Evolutionary conservation across 768 basidiomycete species (phyloP), one percentile per base, ranked within the genome.

Genomic region (Leucosporidium creatinivorum): DNA sequence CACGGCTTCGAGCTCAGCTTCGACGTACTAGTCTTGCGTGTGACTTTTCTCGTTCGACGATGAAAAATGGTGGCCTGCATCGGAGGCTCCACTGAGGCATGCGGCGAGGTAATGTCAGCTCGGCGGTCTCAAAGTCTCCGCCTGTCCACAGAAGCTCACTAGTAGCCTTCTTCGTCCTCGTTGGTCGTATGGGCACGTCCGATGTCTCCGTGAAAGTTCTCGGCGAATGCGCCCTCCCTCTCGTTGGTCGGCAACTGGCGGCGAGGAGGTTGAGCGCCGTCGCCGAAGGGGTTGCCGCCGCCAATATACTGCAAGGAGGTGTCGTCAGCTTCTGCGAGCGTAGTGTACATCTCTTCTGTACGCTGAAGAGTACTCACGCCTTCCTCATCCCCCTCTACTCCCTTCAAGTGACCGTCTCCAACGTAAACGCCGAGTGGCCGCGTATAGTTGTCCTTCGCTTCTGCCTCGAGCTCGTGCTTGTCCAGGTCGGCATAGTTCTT

Each of bases 401-500:
- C 63, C 25, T 65, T 65, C 25, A 58, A 63, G 3, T 51, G 60
- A 18, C 51, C 50, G 19, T 65, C 68, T 3, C 68, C 68, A 39
- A 65, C 50, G 33, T 61, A 58, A 7, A 62, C 62, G 2, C 68
- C 63, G 26, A 69, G 28, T 25, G 68, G 68, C 12, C 52, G 55
- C 23, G 65, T 60, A 26, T 69, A 61, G 28, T 69, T 62, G 49
- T 65, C 68, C 25, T 26, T 18, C 19, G 63, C 63, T 2, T 60
- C 68, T 1, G n/a, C 31, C 57, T 69, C 56, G 23, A 69, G 57
- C 21, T 65, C 68, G 3, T 6, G n/a, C 25, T 52, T 47, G 18
- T 49, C 8, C 56, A 61, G 31, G 23, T 69, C 63, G 4, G 39
- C 61, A 30, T 50, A 69, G 33, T 65, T 65, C 61, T 65, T 65